Conservation (phyloP, 2,329 filamentous ascomycete species). For the Fusarium clavum region DNA sequence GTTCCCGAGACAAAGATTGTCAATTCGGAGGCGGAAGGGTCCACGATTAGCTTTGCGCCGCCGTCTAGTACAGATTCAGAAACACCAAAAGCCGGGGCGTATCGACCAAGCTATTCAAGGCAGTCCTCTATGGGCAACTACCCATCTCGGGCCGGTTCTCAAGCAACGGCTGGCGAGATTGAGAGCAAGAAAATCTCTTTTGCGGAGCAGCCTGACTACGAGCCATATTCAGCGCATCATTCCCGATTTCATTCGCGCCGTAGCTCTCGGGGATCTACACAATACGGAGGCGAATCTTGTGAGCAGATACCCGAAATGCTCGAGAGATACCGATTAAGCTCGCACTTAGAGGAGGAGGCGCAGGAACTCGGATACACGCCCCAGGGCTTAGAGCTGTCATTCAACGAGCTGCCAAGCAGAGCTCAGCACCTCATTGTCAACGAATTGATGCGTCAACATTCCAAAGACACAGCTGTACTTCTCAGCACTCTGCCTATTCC, state of each 20-base stretch:
- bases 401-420: slow-evolving; percentile 86
- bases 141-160: slow-evolving; percentile 71
- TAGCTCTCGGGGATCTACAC: slow-evolving; percentile 50
- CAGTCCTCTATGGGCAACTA: slow-evolving; percentile 67
- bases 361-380: slow-evolving; percentile 63
- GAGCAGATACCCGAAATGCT: slow-evolving; percentile 60
- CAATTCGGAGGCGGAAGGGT: slow-evolving; percentile 65
- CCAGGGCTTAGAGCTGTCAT: slow-evolving; percentile 76
- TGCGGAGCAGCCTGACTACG: slow-evolving; percentile 54
- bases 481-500: slow-evolving; percentile 88
- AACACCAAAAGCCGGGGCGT: slow-evolving; percentile 47
- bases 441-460: slow-evolving; percentile 79
- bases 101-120: slow-evolving; percentile 53
- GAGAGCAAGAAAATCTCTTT: slow-evolving; percentile 74
- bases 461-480: slow-evolving; percentile 77
- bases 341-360: slow-evolving; percentile 43
- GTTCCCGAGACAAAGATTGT: slow-evolving; percentile 77
- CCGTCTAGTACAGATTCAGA: slow-evolving; percentile 47
- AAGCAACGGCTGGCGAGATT: slow-evolving; percentile 64
- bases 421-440: slow-evolving; percentile 90
- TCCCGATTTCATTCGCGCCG: slow-evolving; percentile 53
- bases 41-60: slow-evolving; percentile 75
- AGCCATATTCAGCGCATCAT: slow-evolving; percentile 32
- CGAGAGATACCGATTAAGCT: slow-evolving; percentile 52
- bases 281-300: slow-evolving; percentile 51